Evolutionary conservation across 345 rosid species (phyloP), one percentile per base, ranked within the genome.

Genomic region (Erucastrum elatum): DNA sequence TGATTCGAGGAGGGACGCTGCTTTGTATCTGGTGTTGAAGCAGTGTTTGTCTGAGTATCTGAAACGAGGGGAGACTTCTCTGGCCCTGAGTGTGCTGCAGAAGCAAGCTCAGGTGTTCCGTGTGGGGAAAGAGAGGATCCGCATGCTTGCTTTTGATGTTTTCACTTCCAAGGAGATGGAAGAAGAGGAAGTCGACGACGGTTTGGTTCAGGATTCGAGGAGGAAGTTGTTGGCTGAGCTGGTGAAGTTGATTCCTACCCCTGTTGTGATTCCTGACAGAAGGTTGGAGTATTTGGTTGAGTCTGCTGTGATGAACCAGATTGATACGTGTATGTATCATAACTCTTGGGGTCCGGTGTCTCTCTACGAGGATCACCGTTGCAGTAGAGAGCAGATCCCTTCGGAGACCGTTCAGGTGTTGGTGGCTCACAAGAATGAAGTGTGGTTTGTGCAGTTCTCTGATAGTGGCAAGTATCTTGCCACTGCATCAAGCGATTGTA

Each of bases 391-490:
- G 76, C 92, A 88, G 79, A 84, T 92, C 55, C 98, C 98, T n/a
- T 87, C 88, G 4, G 88, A 88, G 87, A 92, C 96, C 3, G 68
- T 84, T 61, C 96, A 92, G 96, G 98, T 92, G 70, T 73, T 94
- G 87, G 83, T 86, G 60, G 92, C 85, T 25, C 97, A 94, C 82
- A 86, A 85, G 67, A 87, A 94, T 85, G 97, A 92, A 84, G 98
- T 94, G 51, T 92, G 97, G 97, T 92, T 90, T 75, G 91, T 94
- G 37, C 97, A 94, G 72, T 94, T 94, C 79, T 94, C 97, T 27
- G 86, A 87, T 64, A 85, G 77, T 61, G 97, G 97, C 55, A 85
- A 92, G 77, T 89, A 87, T 85, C 80, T 94, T 75, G 97, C 97
- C 39, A 92, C 97, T 75, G 90, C 97, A 31, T 92, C 97, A 66